These are phyloP conservation scores for Emmonsiellopsis sp. DNA, from an alignment of 2,329 filamentous ascomycete species.

Conservation along the genomic window DNA sequence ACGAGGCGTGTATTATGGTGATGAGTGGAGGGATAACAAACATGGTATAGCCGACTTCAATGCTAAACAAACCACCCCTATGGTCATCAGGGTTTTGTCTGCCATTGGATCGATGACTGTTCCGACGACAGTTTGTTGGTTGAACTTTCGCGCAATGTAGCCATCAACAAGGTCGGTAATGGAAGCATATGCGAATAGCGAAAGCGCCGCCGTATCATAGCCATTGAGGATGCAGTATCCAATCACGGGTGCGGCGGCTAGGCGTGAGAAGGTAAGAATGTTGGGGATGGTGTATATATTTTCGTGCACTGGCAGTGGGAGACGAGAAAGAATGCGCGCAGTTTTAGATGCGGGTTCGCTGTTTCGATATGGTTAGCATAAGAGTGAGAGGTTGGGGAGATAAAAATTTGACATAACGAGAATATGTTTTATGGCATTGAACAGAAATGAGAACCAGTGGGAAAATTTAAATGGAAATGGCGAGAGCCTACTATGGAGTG, in stretches of 20 bases:
- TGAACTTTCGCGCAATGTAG: conserved; percentile 82
- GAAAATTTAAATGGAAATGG: too few relatives aligned
- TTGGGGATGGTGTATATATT: conserved; percentile 98
- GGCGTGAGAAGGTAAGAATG: conserved; percentile 76
- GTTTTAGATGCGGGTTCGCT: conserved; percentile 16
- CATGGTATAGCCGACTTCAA: conserved; percentile 72
- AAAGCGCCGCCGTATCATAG: conserved; percentile 67
- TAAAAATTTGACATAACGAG: neutral
- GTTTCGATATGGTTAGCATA: neutral
- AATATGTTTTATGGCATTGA: neutral
- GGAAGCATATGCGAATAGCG: conserved; percentile 85
- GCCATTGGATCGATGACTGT: conserved; percentile 95
- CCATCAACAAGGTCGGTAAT: conserved; percentile 89
- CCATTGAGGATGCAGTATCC: conserved; percentile 85
- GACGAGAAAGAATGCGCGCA: conserved; percentile 24
- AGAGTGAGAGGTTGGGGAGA: neutral
- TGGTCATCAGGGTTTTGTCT: conserved; percentile 92
- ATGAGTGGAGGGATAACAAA: conserved; percentile 34
- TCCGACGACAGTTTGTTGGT: conserved; percentile 85
- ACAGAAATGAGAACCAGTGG: neutral
- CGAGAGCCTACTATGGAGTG: too few relatives aligned
- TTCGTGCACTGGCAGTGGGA: conserved; percentile 49
- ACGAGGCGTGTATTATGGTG: neutral
- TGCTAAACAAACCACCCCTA: conserved; percentile 76
- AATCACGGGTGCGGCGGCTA: conserved; percentile 72